Conservation (phyloP, 768 basidiomycete species). For the Suillus americanus region DNA sequence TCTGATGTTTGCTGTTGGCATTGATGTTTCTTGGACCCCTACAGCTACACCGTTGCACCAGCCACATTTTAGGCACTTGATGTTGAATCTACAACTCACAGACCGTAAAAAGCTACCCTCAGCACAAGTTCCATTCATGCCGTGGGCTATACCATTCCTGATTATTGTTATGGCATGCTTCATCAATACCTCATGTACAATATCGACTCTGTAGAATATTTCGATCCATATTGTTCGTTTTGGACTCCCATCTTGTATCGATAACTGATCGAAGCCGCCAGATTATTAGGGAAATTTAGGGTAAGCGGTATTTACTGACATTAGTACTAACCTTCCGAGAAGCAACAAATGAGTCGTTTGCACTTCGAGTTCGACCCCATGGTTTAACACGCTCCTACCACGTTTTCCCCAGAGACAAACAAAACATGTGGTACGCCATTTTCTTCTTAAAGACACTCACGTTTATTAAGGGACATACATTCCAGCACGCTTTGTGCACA, state of each 20-base stretch:
- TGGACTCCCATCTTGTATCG: not conserved
- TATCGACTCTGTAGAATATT: not conserved
- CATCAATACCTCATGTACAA: constrained; percentile 2
- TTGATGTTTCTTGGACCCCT: not conserved
- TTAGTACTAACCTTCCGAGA: not conserved
- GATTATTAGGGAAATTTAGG: not conserved
- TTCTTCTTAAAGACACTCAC: not conserved
- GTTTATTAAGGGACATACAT: not conserved
- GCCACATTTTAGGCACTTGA: constrained; percentile 4
- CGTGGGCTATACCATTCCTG: not conserved
- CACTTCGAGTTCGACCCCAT: not conserved
- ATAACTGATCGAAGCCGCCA: not conserved
- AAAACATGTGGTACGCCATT: not conserved
- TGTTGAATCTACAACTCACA: not conserved
- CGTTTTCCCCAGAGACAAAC: not conserved
- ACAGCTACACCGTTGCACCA: not conserved
- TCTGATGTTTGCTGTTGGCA: not conserved
- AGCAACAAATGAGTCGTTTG: not conserved
- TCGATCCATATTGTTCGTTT: not conserved
- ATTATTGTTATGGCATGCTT: not conserved
- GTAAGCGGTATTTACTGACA: not conserved
- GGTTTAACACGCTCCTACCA: not conserved
- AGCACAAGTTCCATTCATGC: not conserved
- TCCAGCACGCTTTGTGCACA: not conserved
- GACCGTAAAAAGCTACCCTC: not conserved